These are phyloP conservation scores for Nectriaceae sp. DNA, from an alignment of 2,329 filamentous ascomycete genomes.

Conservation along the genomic window DNA sequence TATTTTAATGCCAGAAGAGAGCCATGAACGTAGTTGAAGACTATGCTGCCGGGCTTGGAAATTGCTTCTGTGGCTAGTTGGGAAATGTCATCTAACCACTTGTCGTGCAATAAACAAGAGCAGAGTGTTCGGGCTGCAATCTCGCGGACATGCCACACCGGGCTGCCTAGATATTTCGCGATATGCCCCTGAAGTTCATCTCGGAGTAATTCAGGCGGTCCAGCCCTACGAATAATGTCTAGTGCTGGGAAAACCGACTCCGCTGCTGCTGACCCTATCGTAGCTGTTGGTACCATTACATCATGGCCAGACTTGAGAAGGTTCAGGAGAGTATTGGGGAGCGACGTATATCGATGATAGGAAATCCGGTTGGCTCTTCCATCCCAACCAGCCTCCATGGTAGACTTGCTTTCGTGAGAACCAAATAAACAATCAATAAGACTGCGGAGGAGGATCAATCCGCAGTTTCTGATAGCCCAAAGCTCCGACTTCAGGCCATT, in stretches of 20 bases:
- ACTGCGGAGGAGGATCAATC: slow-evolving; percentile 83
- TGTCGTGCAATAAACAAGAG: slow-evolving; percentile 57
- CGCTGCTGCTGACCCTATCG: slow-evolving; percentile 43
- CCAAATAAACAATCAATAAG: slow-evolving; percentile 79
- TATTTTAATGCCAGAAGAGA: slow-evolving; percentile 57
- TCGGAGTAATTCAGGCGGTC: slow-evolving; percentile 60
- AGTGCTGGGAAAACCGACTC: slow-evolving; percentile 81
- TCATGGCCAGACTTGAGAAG: slow-evolving; percentile 58
- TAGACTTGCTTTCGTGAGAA: slow-evolving; percentile 69
- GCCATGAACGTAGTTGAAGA: slow-evolving; percentile 60
- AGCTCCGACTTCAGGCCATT: slow-evolving; percentile 76
- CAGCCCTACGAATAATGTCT: slow-evolving; percentile 75
- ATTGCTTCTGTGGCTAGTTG: slow-evolving; percentile 37
- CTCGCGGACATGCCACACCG: slow-evolving; percentile 79
- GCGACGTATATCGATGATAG: slow-evolving; percentile 67
- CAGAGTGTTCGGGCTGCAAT: slow-evolving; percentile 75
- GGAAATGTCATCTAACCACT: slow-evolving; percentile 48
- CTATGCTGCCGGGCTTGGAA: slow-evolving; percentile 20
- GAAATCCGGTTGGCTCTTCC: slow-evolving; percentile 66
- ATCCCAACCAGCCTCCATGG: slow-evolving; percentile 64
- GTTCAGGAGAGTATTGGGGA: slow-evolving; percentile 64
- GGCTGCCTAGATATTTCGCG: slow-evolving; percentile 63
- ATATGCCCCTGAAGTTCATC: slow-evolving; percentile 60
- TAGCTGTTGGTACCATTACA: slow-evolving; percentile 41
- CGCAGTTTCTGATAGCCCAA: slow-evolving; percentile 95